Conservation (phyloP, 352 stramenopile species). For the Phytophthora vignae region DNA sequence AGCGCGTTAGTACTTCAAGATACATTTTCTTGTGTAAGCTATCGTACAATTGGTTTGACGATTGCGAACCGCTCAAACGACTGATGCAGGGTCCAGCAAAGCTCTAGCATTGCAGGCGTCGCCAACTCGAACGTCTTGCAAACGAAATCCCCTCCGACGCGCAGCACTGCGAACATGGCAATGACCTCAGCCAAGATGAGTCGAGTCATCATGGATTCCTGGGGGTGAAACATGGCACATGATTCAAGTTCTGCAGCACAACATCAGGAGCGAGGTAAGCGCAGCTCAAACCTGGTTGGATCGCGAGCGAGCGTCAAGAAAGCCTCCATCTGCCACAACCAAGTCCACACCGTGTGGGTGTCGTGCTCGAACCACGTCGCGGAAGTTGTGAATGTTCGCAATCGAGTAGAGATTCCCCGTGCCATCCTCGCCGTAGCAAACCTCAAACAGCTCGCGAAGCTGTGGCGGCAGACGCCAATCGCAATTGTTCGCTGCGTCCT, state of each 20-base stretch:
- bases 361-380: slow-evolving; percentile 36
- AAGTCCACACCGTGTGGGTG: slow-evolving; percentile 59
- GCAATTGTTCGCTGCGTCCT: slow-evolving; percentile 47
- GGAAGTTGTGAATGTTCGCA: slow-evolving; percentile 67
- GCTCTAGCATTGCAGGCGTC: slow-evolving; percentile 63
- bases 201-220: slow-evolving; percentile 74
- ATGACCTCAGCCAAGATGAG: slow-evolving; percentile 69
- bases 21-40: too few species aligned
- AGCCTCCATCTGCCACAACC: slow-evolving; percentile 78
- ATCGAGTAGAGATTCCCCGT: slow-evolving; percentile 74
- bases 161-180: slow-evolving; percentile 65
- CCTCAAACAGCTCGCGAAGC: slow-evolving; percentile 37
- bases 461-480: slow-evolving; percentile 51
- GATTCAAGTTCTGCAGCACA: not conserved
- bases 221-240: not conserved
- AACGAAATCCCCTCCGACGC: slow-evolving; percentile 60
- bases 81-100: slow-evolving; percentile 71
- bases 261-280: not conserved
- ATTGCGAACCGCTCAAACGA: slow-evolving; percentile 70
- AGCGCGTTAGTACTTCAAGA: not conserved
- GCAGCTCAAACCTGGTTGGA: slow-evolving; percentile 55
- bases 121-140: slow-evolving; percentile 87
- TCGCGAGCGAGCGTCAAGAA: slow-evolving; percentile 70
- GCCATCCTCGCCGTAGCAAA: slow-evolving; percentile 74
- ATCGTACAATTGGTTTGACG: slow-evolving; percentile 66